Conservation (phyloP, 2,329 filamentous ascomycete species). For the Diatrype stigma region DNA sequence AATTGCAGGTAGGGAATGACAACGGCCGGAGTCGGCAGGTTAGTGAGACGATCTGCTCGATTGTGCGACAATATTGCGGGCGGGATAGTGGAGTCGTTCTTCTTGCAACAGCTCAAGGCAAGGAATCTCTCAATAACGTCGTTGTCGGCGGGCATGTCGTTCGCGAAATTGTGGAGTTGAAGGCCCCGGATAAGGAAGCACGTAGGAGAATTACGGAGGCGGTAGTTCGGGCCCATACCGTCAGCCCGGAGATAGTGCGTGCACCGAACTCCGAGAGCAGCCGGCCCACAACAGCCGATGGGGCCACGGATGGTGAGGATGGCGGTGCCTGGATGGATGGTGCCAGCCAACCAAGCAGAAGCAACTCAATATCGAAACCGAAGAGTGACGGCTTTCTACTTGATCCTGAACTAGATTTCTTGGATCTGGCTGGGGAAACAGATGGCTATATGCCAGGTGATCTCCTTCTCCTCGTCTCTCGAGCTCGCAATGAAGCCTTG, state of each 20-base stretch:
- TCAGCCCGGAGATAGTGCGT: slow-evolving; percentile 33
- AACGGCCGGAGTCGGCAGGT: slow-evolving; percentile 90
- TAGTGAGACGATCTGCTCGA: slow-evolving; percentile 80
- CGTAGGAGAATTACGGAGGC: slow-evolving; percentile 79
- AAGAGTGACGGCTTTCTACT: slow-evolving; percentile 64
- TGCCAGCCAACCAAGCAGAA: slow-evolving; percentile 51
- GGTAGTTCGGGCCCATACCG: slow-evolving; percentile 57
- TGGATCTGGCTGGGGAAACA: slow-evolving; percentile 88
- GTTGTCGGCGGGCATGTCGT: slow-evolving; percentile 90
- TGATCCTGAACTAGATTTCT: slow-evolving; percentile 76
- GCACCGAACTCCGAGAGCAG: slow-evolving; percentile 41
- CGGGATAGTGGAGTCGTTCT: slow-evolving; percentile 78
- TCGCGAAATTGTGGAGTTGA: slow-evolving; percentile 82
- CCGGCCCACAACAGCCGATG: slow-evolving; percentile 54
- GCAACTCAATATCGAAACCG: slow-evolving; percentile 25
- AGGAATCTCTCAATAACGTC: slow-evolving; percentile 87
- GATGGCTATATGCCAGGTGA: slow-evolving; percentile 99
- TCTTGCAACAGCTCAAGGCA: slow-evolving; percentile 85
- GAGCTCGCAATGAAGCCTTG: slow-evolving; percentile 87
- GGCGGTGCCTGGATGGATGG: slow-evolving; percentile 72
- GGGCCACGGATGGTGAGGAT: slow-evolving; percentile 46
- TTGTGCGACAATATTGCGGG: slow-evolving; percentile 80
- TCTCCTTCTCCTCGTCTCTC: slow-evolving; percentile 75
- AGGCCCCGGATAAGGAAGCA: slow-evolving; percentile 89
- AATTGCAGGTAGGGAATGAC: slow-evolving; percentile 88